Evolutionary conservation across 805 yeast genomes (phyloP).

Genomic region (Metschnikowia lachancei): DNA sequence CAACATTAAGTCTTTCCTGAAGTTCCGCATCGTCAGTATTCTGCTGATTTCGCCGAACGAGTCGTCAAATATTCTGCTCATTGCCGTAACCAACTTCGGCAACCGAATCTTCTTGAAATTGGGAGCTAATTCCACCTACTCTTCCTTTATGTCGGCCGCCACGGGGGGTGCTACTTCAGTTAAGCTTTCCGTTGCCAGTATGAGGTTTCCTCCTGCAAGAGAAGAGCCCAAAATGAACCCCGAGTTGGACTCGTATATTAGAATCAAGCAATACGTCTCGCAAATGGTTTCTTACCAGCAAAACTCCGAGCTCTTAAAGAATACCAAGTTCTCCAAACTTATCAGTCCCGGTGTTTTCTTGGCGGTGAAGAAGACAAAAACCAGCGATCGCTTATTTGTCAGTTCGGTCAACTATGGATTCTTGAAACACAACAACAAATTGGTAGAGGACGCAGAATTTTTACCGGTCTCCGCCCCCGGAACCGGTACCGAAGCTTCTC

Average conservation of each 20-base stretch:
- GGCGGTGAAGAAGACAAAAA: constrained; percentile 52
- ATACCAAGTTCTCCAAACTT: constrained; percentile 56
- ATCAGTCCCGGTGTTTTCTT: constrained; percentile 86
- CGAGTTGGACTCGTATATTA: constrained; percentile 41
- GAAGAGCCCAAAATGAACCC: constrained; percentile 41
- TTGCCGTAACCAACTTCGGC: constrained; percentile 82
- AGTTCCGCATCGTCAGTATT: constrained; percentile 59
- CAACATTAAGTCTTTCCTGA: constrained; percentile 46
- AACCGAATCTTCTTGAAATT: constrained; percentile 65
- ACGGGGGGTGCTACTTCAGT: constrained; percentile 27
- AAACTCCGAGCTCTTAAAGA: constrained; percentile 55
- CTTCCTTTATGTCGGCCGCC: constrained; percentile 25
- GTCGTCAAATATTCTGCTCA: constrained; percentile 64
- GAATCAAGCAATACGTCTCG: constrained; percentile 40
- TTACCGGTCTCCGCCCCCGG: constrained; percentile 33
- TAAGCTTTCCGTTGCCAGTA: constrained; percentile 41
- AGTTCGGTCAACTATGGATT: constrained; percentile 85
- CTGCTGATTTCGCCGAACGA: constrained; percentile 61
- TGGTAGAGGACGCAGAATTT: constrained; percentile 79
- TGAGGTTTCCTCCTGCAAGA: constrained; percentile 65
- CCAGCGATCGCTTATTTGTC: constrained; percentile 56
- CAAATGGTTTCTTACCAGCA: constrained; percentile 42
- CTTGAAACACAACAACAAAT: constrained; percentile 65
- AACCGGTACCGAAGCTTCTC: constrained; percentile 19
- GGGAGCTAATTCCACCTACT: constrained; percentile 35